Base-by-base conservation (phyloP, 2,329 filamentous ascomycete species). In the Pezicula neosporulosa region DNA sequence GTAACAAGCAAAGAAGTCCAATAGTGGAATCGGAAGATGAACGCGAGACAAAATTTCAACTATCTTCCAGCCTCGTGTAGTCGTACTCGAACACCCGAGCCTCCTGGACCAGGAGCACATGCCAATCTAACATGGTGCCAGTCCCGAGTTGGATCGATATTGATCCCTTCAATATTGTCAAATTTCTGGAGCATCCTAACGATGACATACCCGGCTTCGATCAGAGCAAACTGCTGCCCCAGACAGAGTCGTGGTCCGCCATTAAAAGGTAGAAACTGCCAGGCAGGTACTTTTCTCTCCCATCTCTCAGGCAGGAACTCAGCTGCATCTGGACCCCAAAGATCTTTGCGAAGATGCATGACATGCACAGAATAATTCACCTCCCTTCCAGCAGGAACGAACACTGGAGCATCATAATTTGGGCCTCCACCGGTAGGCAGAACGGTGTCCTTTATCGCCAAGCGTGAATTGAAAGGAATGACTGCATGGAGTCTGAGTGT, bases 401-500 rank as follows among this genome's bases (percentile, higher is more conserved):
- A 58, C 2, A 67, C n/a, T 49, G 1, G 65, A 61, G 51, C 44
- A 35, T 51, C 48, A 4, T 61, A 56, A 49, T 62, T 58, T 2
- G 51, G 50, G 2, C 65, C 66, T 4, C 66, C 66, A 6, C 65
- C 66, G 2, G 36, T 18, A 2, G 66, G 66, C 3, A 69, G 52
- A 2, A 56, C 56, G 3, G 61, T 65, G 41, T 81, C 76, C 35
- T 65, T 64, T 10, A 69, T 63, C 3, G 78, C 77, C 3, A 18
- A 28, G 15, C 63, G 60, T 19, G 42, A 49, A 51, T 65, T 67
- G 2, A 53, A 18, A 9, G 63, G 63, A 2, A 63, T 51, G 15
- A 75, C 68, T 4, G 78, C 76, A 35, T 59, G 59, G 7, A 66
- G 49, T 10, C 64, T 56, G 4, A 82, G 73, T 8, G 58, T 71